A percentile compares a stretch with the other conserved stretches of the same genome.
phyloP scores from a whole-genome alignment of 1,284 basidiomycete species.

The Austropuccinia psidii region DNA sequence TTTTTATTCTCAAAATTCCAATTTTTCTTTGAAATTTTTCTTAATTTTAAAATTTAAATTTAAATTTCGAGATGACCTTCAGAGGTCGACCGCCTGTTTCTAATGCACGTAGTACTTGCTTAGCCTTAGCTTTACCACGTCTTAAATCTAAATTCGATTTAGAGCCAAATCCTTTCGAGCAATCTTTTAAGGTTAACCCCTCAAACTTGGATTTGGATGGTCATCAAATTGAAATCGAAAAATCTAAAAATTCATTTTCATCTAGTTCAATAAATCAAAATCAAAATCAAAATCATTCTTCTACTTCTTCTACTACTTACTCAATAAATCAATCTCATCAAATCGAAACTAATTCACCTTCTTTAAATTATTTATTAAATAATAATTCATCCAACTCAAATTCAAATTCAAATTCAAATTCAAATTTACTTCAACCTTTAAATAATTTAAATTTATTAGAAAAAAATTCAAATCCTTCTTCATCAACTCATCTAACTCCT shows the following conservation, averaged over 20 bases:
- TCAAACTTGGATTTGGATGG: too few relatives aligned
- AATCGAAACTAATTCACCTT: constrained; percentile 21
- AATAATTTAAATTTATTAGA: too few relatives aligned
- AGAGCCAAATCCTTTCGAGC: constrained; percentile 94
- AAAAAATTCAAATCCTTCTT: constrained; percentile 5
- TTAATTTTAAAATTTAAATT: not conserved
- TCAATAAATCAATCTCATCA: too few relatives aligned
- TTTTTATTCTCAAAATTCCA: too few relatives aligned
- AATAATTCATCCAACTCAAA: not conserved
- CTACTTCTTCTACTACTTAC: not conserved
- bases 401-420: too few relatives aligned
- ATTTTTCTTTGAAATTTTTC: too few relatives aligned
- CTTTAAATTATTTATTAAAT: constrained; percentile 23
- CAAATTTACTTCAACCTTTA: too few relatives aligned
- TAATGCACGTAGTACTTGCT: constrained; percentile 33
- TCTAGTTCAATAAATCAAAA: not conserved
- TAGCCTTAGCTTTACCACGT: too few relatives aligned
- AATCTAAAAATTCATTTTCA: not conserved
- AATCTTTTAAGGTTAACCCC: constrained; percentile 62
- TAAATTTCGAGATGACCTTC: constrained; percentile 21
- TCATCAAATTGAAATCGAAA: too few relatives aligned
- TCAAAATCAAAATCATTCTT: not conserved
- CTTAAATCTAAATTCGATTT: constrained; percentile 50
- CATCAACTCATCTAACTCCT: constrained; percentile 13
- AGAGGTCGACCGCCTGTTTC: constrained; percentile 20